Conservation (phyloP, 1,284 basidiomycete genomes). For the Cutaneotrichosporon arboriforme region DNA sequence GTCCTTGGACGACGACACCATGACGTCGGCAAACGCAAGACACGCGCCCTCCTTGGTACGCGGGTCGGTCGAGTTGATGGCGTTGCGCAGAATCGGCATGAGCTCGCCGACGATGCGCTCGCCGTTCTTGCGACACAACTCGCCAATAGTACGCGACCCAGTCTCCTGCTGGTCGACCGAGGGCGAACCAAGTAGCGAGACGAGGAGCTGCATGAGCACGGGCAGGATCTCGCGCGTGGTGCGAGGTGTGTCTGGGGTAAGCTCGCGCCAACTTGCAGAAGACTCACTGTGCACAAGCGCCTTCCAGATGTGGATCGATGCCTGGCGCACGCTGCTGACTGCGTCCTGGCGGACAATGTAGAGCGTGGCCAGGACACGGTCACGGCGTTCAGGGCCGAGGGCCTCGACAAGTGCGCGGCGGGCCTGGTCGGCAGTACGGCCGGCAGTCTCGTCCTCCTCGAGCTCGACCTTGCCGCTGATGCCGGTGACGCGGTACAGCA, state of each 20-base stretch:
- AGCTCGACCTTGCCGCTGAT: conserved; percentile 86
- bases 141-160: conserved; percentile 75
- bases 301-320: conserved; percentile 97
- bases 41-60: conserved; percentile 83
- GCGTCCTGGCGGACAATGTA: conserved; percentile 91
- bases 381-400: conserved; percentile 80
- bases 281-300: conserved; percentile 75
- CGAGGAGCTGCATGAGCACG: conserved; percentile 71
- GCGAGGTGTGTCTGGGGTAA: conserved; percentile 39
- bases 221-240: conserved; percentile 89
- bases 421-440: conserved; percentile 68
- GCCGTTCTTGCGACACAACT: conserved; percentile 92
- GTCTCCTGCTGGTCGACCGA: conserved; percentile 91
- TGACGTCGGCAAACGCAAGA: conserved; percentile 77
- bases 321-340: conserved; percentile 81
- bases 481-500: conserved; percentile 96
- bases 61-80: conserved; percentile 64
- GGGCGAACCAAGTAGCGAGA: conserved; percentile 68
- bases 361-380: conserved; percentile 82
- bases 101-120: conserved; percentile 86
- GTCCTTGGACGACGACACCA: conserved; percentile 78
- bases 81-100: conserved; percentile 67
- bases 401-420: conserved; percentile 79
- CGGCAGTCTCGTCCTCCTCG: conserved; percentile 68
- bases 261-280: background rate